A percentile compares a stretch with the other conserved stretches of the same genome.
Evolutionary conservation across 2,329 filamentous ascomycete genomes (phyloP).

Genomic region (Periglandula ipomoeae): DNA sequence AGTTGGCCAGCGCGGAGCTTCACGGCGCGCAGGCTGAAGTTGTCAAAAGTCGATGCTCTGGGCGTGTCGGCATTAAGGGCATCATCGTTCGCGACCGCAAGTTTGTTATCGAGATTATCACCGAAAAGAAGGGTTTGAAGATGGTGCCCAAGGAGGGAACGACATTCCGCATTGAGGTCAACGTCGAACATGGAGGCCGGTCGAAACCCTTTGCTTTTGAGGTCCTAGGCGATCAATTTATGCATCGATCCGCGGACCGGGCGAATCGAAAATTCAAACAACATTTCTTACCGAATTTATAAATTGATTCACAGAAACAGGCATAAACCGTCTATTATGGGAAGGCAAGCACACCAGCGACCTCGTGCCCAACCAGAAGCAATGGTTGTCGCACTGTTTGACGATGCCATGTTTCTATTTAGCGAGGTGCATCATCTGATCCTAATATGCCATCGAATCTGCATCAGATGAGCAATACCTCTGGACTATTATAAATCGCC

Average conservation of each 20-base stretch:
- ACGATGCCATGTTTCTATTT: no score
- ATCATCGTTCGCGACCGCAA: conserved; percentile 86
- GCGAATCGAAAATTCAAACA: conserved; percentile 88
- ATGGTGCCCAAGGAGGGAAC: conserved; percentile 84
- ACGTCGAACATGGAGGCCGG: conserved; percentile 21
- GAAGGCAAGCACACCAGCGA: no score
- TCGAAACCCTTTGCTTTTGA: conserved; percentile 59
- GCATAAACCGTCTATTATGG: background rate
- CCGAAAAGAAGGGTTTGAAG: conserved; percentile 60
- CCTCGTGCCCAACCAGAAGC: background rate
- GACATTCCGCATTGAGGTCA: conserved; percentile 69
- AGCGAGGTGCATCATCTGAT: no score
- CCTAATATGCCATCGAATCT: no score
- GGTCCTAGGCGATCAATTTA: conserved; percentile 78
- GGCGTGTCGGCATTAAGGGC: conserved; percentile 73
- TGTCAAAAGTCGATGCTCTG: conserved; percentile 69
- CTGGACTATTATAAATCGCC: no score
- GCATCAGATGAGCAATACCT: no score
- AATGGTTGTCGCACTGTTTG: background rate
- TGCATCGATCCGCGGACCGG: conserved; percentile 71
- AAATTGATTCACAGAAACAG: background rate
- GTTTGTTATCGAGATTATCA: conserved; percentile 79
- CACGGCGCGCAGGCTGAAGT: conserved; percentile 82
- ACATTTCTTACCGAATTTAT: conserved; percentile 49
- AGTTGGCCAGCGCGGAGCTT: conserved; percentile 79